A percentile compares a stretch with the other conserved stretches of the same genome.
Conservation (phyloP, 2,329 filamentous ascomycete species). For the Ophiostoma sp. region DNA sequence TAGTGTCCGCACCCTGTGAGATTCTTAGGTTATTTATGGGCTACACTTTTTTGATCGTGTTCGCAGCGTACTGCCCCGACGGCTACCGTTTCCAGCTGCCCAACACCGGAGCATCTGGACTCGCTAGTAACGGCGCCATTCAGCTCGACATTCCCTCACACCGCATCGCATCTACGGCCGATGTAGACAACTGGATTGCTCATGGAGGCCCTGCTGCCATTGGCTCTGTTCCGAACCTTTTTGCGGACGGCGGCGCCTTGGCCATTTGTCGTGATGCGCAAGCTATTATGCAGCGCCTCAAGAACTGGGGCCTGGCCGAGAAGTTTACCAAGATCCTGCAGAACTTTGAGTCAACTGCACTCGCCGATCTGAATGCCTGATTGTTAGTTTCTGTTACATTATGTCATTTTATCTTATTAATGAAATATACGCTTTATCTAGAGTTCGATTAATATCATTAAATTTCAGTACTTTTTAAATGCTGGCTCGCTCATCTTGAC, state of each 20-base stretch:
- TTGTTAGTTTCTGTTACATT: neutral
- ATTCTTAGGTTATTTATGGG: conserved; percentile 35
- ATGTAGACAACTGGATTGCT: conserved; percentile 29
- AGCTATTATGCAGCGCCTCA: conserved; percentile 28
- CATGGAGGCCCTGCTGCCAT: conserved; percentile 30
- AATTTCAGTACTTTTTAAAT: neutral
- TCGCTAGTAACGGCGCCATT: conserved; percentile 14
- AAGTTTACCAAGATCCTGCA: conserved; percentile 32
- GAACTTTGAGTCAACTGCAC: conserved; percentile 23
- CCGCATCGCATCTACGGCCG: conserved; percentile 18
- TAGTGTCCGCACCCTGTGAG: conserved; percentile 33
- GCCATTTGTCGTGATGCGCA: conserved; percentile 31
- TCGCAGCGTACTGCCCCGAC: conserved; percentile 29
- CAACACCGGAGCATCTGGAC: neutral
- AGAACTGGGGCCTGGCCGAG: conserved; percentile 32
- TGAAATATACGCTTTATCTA: neutral
- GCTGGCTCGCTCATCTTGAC: neutral
- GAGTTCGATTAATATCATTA: neutral
- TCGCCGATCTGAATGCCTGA: neutral
- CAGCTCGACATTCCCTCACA: conserved; percentile 28
- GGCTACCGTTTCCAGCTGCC: conserved; percentile 5
- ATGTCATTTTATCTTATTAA: neutral
- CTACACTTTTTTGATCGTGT: conserved; percentile 33
- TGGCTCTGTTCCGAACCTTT: conserved; percentile 29
- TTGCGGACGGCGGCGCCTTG: conserved; percentile 23